Base-by-base conservation (phyloP, 2,329 filamentous ascomycete genomes). In the Botrytis fragariae region DNA sequence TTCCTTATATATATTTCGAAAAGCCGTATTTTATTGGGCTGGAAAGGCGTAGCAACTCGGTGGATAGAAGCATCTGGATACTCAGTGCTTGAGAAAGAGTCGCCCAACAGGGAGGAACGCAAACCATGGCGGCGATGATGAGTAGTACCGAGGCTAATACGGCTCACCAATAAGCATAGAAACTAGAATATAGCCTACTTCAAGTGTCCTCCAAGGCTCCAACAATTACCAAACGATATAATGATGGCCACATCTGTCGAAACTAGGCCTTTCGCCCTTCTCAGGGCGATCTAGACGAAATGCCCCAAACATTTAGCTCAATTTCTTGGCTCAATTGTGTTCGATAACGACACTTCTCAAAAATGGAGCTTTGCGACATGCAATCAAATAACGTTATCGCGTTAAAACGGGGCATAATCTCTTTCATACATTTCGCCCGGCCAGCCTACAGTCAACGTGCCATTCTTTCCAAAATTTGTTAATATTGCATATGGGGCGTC, bases 261-360 rank as follows among this genome's bases (percentile, higher is more conserved):
- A 54, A n/a, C 5, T n/a, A 54, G 25, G 12, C 25, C 14, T 54
- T 54, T 54, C 12, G 48, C 12, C 12, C 25, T 54, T n/a, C 12
- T 5, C 12, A 3, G 25, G 25, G 48, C 48, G 48, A 54, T 16
- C 25, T 54, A 4, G 6, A 54, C 12, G 12, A 54, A 54, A n/a
- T n/a, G 48, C 48, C 48, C 48, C 25, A 14, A n/a, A 16, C 2
- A 54, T 16, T 16, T 1, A 16, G 12, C 25, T 54, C 12, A n/a
- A 1, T 54, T n/a, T n/a, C 12, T n/a, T 54, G 16, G 48, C 48
- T 14, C 1, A 16, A 54, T n/a, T 16, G 5, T 5, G 25, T 4
- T n/a, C 25, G 25, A 54, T 16, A n/a, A 54, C 3, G 25, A 4
- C 4, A 51, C 0, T 14, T n/a, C 1, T 1, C 0, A 14, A 12